A percentile compares a stretch with the other conserved stretches of the same genome.
Conservation (phyloP, 345 rosid species). For the Eucalyptus guilfoylei region DNA sequence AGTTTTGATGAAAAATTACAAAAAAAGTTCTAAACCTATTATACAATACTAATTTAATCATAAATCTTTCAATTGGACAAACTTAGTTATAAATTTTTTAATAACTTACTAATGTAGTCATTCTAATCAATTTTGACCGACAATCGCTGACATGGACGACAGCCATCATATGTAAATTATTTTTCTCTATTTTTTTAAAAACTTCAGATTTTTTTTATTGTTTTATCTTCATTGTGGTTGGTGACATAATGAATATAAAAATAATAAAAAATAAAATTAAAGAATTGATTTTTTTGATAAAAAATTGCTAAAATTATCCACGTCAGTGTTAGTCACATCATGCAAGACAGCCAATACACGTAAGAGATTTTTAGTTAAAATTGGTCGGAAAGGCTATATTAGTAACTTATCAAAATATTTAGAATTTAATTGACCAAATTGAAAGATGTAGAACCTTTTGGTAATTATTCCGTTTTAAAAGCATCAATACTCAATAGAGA, state of each 20-base stretch:
- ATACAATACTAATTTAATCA: accelerated
- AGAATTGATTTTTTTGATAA: accelerated
- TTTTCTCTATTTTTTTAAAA: too few relatives aligned
- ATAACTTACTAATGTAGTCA: too few relatives aligned
- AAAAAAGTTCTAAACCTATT: accelerated
- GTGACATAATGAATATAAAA: background rate
- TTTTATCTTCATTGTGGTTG: too few relatives aligned
- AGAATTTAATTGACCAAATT: too few relatives aligned
- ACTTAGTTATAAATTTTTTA: accelerated
- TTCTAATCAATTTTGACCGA: too few relatives aligned
- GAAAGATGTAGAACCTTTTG: background rate
- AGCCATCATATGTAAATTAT: accelerated
- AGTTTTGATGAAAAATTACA: too few relatives aligned
- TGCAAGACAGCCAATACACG: accelerated
- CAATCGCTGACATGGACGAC: accelerated
- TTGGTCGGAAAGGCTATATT: accelerated
- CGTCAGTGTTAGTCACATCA: accelerated
- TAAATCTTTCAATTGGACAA: accelerated
- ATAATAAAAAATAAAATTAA: too few relatives aligned
- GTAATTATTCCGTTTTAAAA: background rate
- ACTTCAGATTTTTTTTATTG: too few relatives aligned
- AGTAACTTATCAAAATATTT: background rate
- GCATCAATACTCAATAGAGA: background rate
- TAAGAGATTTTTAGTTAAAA: accelerated
- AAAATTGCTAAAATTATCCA: accelerated